phyloP scores from a whole-genome alignment of 345 rosid species.

The Eutrema yunnanense region DNA sequence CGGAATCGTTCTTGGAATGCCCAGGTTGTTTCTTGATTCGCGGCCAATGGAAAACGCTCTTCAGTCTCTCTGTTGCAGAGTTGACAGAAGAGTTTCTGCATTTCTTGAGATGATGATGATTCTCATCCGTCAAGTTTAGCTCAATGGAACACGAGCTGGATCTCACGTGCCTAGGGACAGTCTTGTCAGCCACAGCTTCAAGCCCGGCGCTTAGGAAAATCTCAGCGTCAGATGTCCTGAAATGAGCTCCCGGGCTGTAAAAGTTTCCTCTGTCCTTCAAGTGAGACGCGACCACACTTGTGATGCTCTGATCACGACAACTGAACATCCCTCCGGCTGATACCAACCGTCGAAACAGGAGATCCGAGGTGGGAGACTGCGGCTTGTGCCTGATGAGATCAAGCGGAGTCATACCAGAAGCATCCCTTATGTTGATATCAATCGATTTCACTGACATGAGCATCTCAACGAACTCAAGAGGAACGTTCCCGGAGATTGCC shows the following conservation, averaged over 20 bases:
- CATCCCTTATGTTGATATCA: slow-evolving; percentile 56
- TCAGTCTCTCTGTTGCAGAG: slow-evolving; percentile 53
- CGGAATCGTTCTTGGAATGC: slow-evolving; percentile 29
- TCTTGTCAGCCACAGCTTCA: slow-evolving; percentile 44
- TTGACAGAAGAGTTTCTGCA: slow-evolving; percentile 40
- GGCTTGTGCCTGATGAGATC: slow-evolving; percentile 72
- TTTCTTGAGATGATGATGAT: slow-evolving; percentile 33
- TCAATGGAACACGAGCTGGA: slow-evolving; percentile 53
- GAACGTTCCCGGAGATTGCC: slow-evolving; percentile 67
- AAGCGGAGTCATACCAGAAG: slow-evolving; percentile 72
- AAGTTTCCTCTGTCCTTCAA: slow-evolving; percentile 63
- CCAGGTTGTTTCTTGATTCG: slow-evolving; percentile 36
- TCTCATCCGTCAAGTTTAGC: slow-evolving; percentile 38
- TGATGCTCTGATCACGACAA: slow-evolving; percentile 43
- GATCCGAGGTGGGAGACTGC: slow-evolving; percentile 56
- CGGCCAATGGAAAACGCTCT: slow-evolving; percentile 66
- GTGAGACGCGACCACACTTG: slow-evolving; percentile 58
- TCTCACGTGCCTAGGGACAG: slow-evolving; percentile 37
- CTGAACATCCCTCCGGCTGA: slow-evolving; percentile 75
- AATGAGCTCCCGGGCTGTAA: slow-evolving; percentile 77
- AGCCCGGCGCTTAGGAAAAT: slow-evolving; percentile 53
- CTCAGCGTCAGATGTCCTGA: slow-evolving; percentile 63
- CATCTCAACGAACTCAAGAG: slow-evolving; percentile 56
- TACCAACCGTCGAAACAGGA: slow-evolving; percentile 55
- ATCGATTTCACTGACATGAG: slow-evolving; percentile 61